Evolutionary conservation across 805 yeast species (phyloP).

Genomic region (Maudiozyma bulderi): DNA sequence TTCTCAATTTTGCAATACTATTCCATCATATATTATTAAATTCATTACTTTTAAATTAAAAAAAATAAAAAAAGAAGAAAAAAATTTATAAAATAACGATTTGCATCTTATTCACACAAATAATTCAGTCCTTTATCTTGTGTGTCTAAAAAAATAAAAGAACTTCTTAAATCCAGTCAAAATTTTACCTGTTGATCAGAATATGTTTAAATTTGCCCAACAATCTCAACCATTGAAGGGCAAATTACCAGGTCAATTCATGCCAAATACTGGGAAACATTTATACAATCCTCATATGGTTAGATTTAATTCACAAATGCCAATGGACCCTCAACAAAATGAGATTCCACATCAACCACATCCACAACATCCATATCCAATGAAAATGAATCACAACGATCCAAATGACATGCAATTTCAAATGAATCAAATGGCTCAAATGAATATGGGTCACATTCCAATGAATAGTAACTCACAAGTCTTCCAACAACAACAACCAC

Average conservation of each 20-base stretch:
- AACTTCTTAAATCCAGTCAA: background rate
- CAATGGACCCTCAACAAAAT: slow-evolving; percentile 16
- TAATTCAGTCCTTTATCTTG: background rate
- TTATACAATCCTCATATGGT: slow-evolving; percentile 30
- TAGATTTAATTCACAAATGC: slow-evolving; percentile 30
- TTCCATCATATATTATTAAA: background rate
- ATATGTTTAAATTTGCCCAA: slow-evolving; percentile 28
- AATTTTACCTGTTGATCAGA: slow-evolving; percentile 1
- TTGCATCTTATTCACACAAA: background rate
- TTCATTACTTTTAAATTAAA: background rate
- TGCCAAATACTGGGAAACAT: slow-evolving; percentile 29
- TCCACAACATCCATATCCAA: background rate
- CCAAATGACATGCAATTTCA: background rate
- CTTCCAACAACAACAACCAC: background rate
- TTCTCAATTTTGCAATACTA: background rate
- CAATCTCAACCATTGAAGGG: slow-evolving; percentile 29
- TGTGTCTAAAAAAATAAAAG: background rate
- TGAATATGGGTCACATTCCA: background rate
- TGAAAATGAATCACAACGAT: background rate
- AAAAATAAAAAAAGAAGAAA: background rate
- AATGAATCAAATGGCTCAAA: background rate
- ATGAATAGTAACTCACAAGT: background rate
- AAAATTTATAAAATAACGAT: background rate
- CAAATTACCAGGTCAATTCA: slow-evolving; percentile 33
- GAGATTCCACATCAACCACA: background rate